Evolutionary conservation across 2,329 filamentous ascomycete genomes (phyloP).

Genomic region (Neurospora sp.): DNA sequence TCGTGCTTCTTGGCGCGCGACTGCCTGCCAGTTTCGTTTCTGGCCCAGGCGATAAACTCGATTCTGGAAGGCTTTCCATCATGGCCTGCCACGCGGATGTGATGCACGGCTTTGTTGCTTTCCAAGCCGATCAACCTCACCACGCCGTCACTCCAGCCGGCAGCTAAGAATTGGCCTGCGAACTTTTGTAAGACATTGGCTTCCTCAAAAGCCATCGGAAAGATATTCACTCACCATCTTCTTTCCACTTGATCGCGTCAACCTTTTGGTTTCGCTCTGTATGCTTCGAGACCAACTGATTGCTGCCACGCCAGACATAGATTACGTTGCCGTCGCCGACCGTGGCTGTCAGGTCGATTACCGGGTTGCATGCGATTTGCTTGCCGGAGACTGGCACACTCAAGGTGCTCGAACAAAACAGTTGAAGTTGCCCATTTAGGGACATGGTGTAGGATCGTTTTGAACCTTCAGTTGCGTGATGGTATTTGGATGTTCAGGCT

Average conservation of each 20-base stretch:
- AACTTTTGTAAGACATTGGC: constrained; percentile 10
- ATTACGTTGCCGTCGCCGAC: constrained; percentile 55
- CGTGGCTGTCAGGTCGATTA: constrained; percentile 72
- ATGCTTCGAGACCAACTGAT: constrained; percentile 50
- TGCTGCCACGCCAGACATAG: constrained; percentile 67
- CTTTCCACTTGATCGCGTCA: constrained; percentile 52
- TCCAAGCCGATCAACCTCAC: constrained; percentile 70
- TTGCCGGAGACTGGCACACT: constrained; percentile 42
- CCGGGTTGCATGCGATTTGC: constrained; percentile 67
- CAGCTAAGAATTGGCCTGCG: constrained; percentile 63
- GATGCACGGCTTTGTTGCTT: constrained; percentile 70
- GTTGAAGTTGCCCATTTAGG: constrained; percentile 27
- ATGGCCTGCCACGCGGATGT: constrained; percentile 42
- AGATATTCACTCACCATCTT: constrained; percentile 45
- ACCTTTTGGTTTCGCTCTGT: constrained; percentile 32
- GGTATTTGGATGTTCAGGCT: not conserved
- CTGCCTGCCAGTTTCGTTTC: constrained; percentile 28
- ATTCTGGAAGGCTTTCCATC: constrained; percentile 21
- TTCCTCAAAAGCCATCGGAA: not conserved
- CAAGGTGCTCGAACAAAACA: constrained; percentile 48
- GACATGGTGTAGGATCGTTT: constrained; percentile 8
- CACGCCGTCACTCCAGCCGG: constrained; percentile 73
- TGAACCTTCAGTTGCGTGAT: not conserved
- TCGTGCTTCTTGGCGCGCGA: constrained; percentile 5
- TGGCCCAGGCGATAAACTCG: constrained; percentile 44